phyloP scores from a whole-genome alignment of 768 basidiomycete genomes.

The Russula compacta region DNA sequence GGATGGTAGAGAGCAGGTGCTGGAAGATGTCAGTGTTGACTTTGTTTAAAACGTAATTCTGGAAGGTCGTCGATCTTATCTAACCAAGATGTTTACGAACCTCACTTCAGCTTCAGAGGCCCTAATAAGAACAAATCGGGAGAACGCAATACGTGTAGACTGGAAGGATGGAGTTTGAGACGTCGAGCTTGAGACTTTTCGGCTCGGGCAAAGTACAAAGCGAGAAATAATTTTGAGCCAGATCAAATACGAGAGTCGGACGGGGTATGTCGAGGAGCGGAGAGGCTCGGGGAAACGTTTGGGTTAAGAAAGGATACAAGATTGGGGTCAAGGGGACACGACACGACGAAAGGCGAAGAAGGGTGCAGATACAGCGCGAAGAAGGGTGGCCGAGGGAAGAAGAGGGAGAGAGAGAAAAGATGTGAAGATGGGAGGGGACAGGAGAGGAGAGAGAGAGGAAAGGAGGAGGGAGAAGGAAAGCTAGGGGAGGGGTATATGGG shows the following conservation, averaged over 20 bases:
- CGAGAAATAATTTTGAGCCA: background rate
- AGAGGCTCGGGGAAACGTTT: background rate
- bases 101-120: background rate
- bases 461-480: background rate
- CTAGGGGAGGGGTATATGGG: background rate
- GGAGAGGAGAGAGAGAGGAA: background rate
- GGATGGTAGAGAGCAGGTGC: too few relatives aligned
- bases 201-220: constrained; percentile 4
- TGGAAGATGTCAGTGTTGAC: background rate
- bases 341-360: background rate
- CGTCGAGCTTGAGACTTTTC: background rate
- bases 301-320: background rate
- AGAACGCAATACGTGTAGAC: background rate
- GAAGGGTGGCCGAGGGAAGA: background rate
- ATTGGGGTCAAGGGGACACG: background rate
- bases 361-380: constrained; percentile 4
- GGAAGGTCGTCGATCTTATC: background rate
- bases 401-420: background rate
- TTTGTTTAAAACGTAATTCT: background rate
- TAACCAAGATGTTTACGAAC: background rate
- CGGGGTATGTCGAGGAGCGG: background rate
- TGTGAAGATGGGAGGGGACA: background rate
- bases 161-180: background rate
- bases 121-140: background rate
- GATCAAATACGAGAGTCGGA: background rate